Conservation (phyloP, 176 grass and related monocot species). For the Elaeis guineensis region DNA sequence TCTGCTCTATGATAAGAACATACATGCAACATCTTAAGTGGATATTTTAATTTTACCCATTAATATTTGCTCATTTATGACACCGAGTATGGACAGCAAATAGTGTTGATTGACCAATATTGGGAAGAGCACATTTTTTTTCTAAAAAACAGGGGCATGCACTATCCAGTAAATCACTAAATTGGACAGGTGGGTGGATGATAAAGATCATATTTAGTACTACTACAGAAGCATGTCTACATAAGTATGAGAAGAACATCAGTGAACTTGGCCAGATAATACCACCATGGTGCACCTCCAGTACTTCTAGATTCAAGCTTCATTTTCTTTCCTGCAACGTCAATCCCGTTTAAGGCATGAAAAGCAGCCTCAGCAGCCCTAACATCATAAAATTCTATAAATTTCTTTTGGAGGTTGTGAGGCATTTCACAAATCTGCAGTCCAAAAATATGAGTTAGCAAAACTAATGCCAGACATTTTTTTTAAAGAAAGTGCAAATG, state of each 20-base stretch:
- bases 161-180: too few relatives aligned
- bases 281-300: conserved; percentile 50
- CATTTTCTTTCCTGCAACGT: conserved; percentile 72
- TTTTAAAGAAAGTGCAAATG: neutral
- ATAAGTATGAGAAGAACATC: neutral
- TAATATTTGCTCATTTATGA: too few relatives aligned
- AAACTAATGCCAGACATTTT: neutral
- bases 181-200: neutral
- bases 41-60: too few relatives aligned
- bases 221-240: neutral
- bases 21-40: too few relatives aligned
- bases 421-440: conserved; percentile 56
- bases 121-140: too few relatives aligned
- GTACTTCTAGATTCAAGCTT: conserved; percentile 49
- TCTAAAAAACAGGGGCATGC: too few relatives aligned
- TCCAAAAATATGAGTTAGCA: conserved; percentile 14
- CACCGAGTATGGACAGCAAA: too few relatives aligned
- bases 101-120: too few relatives aligned
- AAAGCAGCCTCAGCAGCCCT: conserved; percentile 75
- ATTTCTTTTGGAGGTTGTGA: conserved; percentile 63
- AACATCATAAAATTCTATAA: conserved; percentile 90
- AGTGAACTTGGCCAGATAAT: neutral
- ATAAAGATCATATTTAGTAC: neutral
- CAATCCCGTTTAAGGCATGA: conserved; percentile 54
- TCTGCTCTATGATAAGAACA: too few relatives aligned